Evolutionary conservation across 2,329 filamentous ascomycete genomes (phyloP), one percentile per base, ranked within the genome.

Genomic region (Paraphoma sp.): DNA sequence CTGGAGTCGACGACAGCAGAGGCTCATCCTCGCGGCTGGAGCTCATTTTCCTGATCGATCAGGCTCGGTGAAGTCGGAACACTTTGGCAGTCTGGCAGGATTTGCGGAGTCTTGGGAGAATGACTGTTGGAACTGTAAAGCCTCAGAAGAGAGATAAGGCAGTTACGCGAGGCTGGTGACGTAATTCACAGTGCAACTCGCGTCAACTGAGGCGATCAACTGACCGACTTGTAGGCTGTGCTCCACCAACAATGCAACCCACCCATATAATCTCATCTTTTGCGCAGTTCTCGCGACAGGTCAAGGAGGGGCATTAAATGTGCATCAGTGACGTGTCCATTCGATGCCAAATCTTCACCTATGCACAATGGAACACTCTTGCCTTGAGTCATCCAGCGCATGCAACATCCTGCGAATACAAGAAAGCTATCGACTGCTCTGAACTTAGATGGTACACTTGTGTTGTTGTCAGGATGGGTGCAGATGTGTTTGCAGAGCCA

Each of bases 21-120:
- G 63, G 54, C 44, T 60, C 59, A 10, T 29, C 48, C 45, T 65
- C 60, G 33, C 14, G 41, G 6, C 18, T 6, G 18, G 44, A 38
- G 30, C 33, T 56, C 56, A 57, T 56, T 6, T 45, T 49, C 40
- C 23, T 23, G 29, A n/a, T 30, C 11, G 23, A 23, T 7, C 16
- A 14, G 23, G 33, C 14, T 2, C 33, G 10, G 33, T 14, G 14
- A 36, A 10, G 33, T 14, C 33, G 10, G 9, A 14, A 36, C 9
- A 6, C 33, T 36, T 36, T 14, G 14, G 10, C 33, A 36, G 33
- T 10, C 23, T 2, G 23, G 2, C 5, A 5, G 36, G n/a, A 38
- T 31, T 3, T 12, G 29, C 29, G 44, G 38, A 31, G 33, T 11
- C 33, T 38, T 38, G 6, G n/a, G n/a, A n/a, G 10, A 6, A 2